Conservation (phyloP, 306 rosid genomes). For the Prunus mira region DNA sequence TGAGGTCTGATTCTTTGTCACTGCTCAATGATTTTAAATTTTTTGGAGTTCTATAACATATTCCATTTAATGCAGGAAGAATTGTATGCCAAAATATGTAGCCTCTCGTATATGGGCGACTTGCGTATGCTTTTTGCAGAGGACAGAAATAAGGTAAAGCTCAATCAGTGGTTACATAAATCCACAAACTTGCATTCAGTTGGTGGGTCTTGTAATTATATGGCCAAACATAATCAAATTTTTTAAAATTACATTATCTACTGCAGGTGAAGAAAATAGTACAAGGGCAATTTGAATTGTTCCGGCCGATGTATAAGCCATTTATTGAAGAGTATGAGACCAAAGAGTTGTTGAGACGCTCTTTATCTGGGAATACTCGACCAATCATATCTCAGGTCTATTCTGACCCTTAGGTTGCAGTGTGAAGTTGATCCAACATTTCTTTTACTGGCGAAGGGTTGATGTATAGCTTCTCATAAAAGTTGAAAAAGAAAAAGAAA, state of each 20-base stretch:
- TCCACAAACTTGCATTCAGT: constrained; percentile 6
- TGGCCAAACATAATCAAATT: neutral
- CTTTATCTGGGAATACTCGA: constrained; percentile 35
- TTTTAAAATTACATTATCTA: constrained; percentile 5
- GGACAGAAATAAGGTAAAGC: constrained; percentile 79
- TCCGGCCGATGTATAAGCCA: constrained; percentile 71
- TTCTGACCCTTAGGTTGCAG: neutral
- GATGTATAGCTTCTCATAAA: too few relatives aligned
- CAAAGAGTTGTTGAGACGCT: constrained; percentile 55
- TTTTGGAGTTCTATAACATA: constrained; percentile 14
- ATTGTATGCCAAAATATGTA: constrained; percentile 84
- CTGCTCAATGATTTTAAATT: constrained; percentile 23
- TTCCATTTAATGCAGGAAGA: constrained; percentile 60
- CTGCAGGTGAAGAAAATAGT: constrained; percentile 83
- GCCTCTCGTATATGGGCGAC: constrained; percentile 87
- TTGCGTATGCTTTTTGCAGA: constrained; percentile 92
- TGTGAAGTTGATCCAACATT: neutral
- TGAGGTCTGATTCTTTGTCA: constrained; percentile 54
- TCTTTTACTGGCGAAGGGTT: too few relatives aligned
- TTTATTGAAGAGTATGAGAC: constrained; percentile 68
- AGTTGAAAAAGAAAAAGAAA: too few relatives aligned
- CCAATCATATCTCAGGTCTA: constrained; percentile 67
- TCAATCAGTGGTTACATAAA: constrained; percentile 19
- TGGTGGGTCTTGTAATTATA: neutral
- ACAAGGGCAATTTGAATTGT: constrained; percentile 63